A percentile compares a stretch with the other conserved stretches of the same genome.
These are phyloP conservation scores for Jaapia argillacea DNA, from an alignment of 768 basidiomycete species.

Conservation along the genomic window DNA sequence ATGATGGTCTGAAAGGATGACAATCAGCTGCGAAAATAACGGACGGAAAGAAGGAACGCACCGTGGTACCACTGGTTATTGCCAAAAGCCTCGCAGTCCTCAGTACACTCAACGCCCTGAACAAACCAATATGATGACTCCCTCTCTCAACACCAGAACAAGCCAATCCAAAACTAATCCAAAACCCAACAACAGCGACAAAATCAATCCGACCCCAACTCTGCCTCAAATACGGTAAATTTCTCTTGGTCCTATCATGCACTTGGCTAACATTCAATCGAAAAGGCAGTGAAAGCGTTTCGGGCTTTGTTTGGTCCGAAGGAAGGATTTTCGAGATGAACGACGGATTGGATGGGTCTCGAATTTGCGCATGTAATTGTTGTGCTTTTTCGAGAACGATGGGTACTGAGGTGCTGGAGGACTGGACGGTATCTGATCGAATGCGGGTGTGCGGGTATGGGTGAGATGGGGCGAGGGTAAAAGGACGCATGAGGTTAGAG, in stretches of 20 bases:
- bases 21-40: constrained; percentile 6
- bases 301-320: constrained; percentile 29
- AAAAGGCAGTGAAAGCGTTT: constrained; percentile 48
- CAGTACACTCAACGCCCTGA: constrained; percentile 82
- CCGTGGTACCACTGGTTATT: constrained; percentile 87
- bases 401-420: constrained; percentile 21
- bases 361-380: constrained; percentile 27
- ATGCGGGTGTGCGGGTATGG: constrained; percentile 15
- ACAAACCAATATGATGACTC: constrained; percentile 68
- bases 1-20: constrained; percentile 57
- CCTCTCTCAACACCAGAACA: constrained; percentile 59
- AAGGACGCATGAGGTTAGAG: constrained; percentile 41
- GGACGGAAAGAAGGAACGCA: constrained; percentile 24
- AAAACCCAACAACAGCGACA: constrained; percentile 78
- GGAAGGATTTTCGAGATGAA: constrained; percentile 40
- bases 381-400: constrained; percentile 24
- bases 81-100: constrained; percentile 75
- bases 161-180: constrained; percentile 73
- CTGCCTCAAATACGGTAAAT: constrained; percentile 84
- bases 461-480: constrained; percentile 29
- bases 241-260: constrained; percentile 46
- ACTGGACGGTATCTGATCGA: constrained; percentile 20
- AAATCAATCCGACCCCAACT: constrained; percentile 90
- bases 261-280: constrained; percentile 45
- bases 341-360: constrained; percentile 36